Base-by-base conservation (phyloP, 2,329 filamentous ascomycete genomes). In the Chrysoporthe puriensis region DNA sequence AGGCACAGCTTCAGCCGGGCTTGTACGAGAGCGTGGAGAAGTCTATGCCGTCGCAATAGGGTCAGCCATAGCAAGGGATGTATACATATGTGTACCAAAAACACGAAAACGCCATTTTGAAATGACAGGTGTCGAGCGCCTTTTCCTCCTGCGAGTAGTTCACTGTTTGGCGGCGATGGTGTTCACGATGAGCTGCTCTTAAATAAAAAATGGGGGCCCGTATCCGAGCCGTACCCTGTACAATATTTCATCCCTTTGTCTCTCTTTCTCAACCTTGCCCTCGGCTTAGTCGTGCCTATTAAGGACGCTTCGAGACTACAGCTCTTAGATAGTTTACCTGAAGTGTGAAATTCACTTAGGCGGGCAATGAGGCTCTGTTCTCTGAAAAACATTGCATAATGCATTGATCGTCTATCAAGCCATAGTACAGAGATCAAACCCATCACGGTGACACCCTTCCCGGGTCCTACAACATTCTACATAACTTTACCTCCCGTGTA, bases 1-100 rank as follows among this genome's bases (percentile, higher is more conserved):
- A 90, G 78, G 82, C 88, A 73, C 83, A 85, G 71, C 85, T 97
- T 57, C 80, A 85, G 40, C 78, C 80, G 4, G 83, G 86, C 67
- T 97, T 97, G 81, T 97, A 88, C 83, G 85, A 82, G 70, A 85
- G 86, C 67, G 86, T 97, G 71, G 88, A 87, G 80, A 92, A 95
- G 77, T 96, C 97, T 90, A 85, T 98, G 80, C 62, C 68, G 7
- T 40, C 65, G 48, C 66, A 63, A 62, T 70, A 68, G 46, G n/a
- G 52, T 21, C 48, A 43, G n/a, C n/a, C n/a, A 26, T 34, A 48
- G 56, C 43, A 18, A 43, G 16, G 40, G n/a, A 34, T 48, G 21
- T 48, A 52, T 42, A 54, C 34, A 63, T 44, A 32, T 63, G 44
- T 63, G 56, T 57, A 66, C 43, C 26, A 62, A 62, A 48, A 62